Conservation (phyloP, 805 yeast species). For the Huiozyma sinensis region DNA sequence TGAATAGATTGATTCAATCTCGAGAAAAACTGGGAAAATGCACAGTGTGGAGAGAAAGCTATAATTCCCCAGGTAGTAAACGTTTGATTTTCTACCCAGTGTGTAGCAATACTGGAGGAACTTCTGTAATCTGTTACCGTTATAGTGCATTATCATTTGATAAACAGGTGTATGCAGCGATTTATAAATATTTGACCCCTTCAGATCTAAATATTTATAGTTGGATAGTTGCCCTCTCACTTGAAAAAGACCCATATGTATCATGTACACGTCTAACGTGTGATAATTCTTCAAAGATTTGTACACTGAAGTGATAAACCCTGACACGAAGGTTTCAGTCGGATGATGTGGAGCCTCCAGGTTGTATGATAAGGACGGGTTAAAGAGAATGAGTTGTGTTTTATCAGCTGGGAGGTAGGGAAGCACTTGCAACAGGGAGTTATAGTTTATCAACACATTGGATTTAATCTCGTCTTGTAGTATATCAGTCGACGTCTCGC, state of each 20-base stretch:
- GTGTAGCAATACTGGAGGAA: conserved; percentile 8
- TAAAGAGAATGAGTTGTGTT: conserved; percentile 20
- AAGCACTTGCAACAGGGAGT: conserved; percentile 14
- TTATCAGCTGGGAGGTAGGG: conserved; percentile 12
- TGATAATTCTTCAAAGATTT: conserved; percentile 9
- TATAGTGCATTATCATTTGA: conserved; percentile 15
- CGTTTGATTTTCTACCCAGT: conserved; percentile 6
- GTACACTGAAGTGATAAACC: conserved; percentile 16
- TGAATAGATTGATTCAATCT: no score
- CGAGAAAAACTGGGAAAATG: not conserved
- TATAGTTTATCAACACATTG: conserved; percentile 17
- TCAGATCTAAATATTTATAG: conserved; percentile 19
- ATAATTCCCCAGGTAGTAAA: conserved; percentile 15
- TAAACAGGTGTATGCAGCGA: conserved; percentile 20
- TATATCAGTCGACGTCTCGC: conserved; percentile 13
- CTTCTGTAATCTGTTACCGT: conserved; percentile 13
- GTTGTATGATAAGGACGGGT: conserved; percentile 23
- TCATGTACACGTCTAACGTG: conserved; percentile 10
- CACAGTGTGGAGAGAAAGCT: conserved; percentile 9
- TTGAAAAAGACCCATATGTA: conserved; percentile 22
- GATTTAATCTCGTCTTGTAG: conserved; percentile 18
- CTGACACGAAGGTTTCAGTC: conserved; percentile 21
- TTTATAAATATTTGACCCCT: conserved; percentile 18
- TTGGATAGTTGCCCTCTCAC: conserved; percentile 26
- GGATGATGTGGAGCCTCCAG: conserved; percentile 17